A percentile compares a stretch with the other conserved stretches of the same genome.
phyloP scores from a whole-genome alignment of 2,329 filamentous ascomycete species.

The Akanthomyces lecanii region DNA sequence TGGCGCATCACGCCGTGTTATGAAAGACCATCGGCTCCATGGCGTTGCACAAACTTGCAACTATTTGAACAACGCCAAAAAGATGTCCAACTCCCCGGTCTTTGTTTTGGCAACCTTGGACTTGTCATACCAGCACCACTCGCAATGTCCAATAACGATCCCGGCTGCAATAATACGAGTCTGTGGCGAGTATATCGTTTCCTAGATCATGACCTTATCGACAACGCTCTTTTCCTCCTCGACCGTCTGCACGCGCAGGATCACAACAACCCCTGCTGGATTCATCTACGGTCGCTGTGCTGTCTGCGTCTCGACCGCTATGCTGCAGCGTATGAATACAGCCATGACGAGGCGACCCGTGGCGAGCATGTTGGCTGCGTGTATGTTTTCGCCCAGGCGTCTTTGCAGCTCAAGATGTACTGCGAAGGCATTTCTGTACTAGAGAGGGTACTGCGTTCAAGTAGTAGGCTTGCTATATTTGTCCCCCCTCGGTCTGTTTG shows the following conservation, averaged over 20 bases:
- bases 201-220: neutral
- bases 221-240: neutral
- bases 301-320: neutral
- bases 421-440: neutral
- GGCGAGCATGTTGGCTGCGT: neutral
- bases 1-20: neutral
- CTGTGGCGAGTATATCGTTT: neutral
- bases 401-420: neutral
- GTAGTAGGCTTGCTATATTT: neutral
- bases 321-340: constrained; percentile 1
- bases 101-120: too few relatives aligned
- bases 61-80: neutral
- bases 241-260: neutral
- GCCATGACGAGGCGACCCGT: neutral
- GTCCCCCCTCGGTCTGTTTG: too few relatives aligned
- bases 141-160: neutral
- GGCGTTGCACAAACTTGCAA: neutral
- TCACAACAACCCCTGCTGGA: neutral
- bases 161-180: neutral
- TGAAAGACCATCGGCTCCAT: neutral
- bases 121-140: too few relatives aligned
- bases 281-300: neutral
- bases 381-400: neutral
- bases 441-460: too few relatives aligned
- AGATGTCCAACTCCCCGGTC: neutral